A percentile compares a stretch with the other conserved stretches of the same genome.
These are phyloP conservation scores for Sclerotinia sclerotiorum DNA, from an alignment of 2,329 filamentous ascomycete genomes.

Conservation along the genomic window DNA sequence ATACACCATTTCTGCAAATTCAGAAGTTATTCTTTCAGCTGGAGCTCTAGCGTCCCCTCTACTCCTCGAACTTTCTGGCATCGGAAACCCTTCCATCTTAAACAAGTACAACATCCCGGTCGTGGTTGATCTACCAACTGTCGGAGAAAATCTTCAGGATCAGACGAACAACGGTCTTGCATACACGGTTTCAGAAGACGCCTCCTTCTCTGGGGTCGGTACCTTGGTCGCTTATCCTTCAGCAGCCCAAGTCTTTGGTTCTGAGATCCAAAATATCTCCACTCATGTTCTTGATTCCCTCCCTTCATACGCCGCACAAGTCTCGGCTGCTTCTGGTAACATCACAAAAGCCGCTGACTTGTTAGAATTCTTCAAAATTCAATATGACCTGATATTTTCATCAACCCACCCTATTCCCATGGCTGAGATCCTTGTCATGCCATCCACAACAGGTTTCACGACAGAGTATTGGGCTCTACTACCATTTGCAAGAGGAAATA, in stretches of 20 bases:
- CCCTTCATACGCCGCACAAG: conserved; percentile 32
- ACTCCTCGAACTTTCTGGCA: conserved; percentile 42
- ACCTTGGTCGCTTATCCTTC: conserved; percentile 9
- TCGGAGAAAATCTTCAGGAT: conserved; percentile 36
- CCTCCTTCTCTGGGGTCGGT: conserved; percentile 1
- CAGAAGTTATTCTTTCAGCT: conserved; percentile 39
- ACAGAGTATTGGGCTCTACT: conserved; percentile 40
- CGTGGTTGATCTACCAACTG: conserved; percentile 27
- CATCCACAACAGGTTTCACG: conserved; percentile 37
- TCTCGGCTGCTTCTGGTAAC: conserved; percentile 43
- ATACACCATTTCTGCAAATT: conserved; percentile 31
- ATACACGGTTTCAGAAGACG: conserved; percentile 32
- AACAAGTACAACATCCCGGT: conserved; percentile 21
- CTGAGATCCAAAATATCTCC: conserved; percentile 4
- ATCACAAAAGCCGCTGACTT: conserved; percentile 36
- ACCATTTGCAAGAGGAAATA: conserved; percentile 54
- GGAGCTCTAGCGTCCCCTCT: conserved; percentile 38
- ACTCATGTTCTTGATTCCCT: conserved; percentile 1
- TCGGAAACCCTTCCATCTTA: conserved; percentile 34
- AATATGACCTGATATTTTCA: conserved; percentile 25
- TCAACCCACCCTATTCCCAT: conserved; percentile 46
- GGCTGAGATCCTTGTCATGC: conserved; percentile 53
- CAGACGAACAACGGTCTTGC: conserved; percentile 28
- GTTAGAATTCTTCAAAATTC: conserved; percentile 12
- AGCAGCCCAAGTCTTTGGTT: conserved; percentile 9